These are phyloP conservation scores for Fraxinus velutina DNA, from an alignment of 305 asterid species.

Conservation along the genomic window DNA sequence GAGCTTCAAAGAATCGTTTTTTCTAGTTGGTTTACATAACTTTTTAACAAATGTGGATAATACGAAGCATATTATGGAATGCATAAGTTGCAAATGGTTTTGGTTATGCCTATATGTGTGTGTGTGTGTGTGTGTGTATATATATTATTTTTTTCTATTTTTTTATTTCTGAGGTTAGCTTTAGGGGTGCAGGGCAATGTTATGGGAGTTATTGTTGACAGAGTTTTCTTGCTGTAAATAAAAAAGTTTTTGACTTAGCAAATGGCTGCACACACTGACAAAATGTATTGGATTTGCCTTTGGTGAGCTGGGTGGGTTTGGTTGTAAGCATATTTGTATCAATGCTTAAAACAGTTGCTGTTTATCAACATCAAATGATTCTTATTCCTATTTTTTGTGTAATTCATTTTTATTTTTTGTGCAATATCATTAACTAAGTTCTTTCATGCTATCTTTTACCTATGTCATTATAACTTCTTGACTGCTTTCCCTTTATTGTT, in stretches of 20 bases:
- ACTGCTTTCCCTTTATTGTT: neutral
- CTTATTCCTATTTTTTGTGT: neutral
- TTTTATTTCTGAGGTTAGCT: neutral
- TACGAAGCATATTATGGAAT: neutral
- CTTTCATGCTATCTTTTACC: neutral
- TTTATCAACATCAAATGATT: neutral
- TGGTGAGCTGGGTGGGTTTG: neutral
- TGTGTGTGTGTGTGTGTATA: too few species aligned
- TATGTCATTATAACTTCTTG: neutral
- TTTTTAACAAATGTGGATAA: neutral
- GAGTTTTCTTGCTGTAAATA: neutral
- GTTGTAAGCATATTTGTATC: neutral
- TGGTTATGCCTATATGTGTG: neutral
- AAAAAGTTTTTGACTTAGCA: neutral
- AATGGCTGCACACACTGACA: neutral
- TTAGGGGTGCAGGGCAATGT: neutral
- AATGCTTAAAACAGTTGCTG: neutral
- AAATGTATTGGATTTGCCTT: slow-evolving; percentile 5
- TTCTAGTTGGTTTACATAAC: neutral
- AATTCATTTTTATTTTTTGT: neutral
- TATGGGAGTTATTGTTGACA: neutral
- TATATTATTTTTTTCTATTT: too few species aligned
- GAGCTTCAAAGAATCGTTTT: slow-evolving; percentile 12
- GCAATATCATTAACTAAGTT: neutral
- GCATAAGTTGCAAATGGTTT: neutral